Base-by-base conservation (phyloP, 2,329 filamentous ascomycete species). In the Pseudogymnoascus sp. region DNA sequence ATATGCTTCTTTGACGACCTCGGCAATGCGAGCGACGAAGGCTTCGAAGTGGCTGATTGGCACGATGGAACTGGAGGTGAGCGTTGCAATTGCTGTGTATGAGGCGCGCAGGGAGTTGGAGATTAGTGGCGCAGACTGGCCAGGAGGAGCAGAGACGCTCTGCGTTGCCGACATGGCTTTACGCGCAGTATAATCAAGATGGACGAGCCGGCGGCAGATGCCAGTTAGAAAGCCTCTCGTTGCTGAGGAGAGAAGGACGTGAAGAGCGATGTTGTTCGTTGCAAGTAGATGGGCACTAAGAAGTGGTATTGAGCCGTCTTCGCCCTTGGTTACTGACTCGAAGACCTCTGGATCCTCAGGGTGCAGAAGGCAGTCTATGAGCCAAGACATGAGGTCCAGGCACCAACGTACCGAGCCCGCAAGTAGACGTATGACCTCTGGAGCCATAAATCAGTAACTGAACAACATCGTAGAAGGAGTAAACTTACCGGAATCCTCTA, bases 331-430 rank as follows among this genome's bases (percentile, higher is more conserved):
- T 85, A 84, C 56, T 78, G 77, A 2, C 71, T 69, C 68, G 1
- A 73, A 70, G 64, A 85, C 82, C 60, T 81, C 78, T 60, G 82
- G 77, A 10, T 88, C 78, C 41, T 79, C 75, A 8, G 56, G 56
- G 16, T 60, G 56, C 65, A 87, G 84, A 2, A 88, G 75, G 16
- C 78, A 79, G 68, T 88, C 84, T n/a, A 78, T 77, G 10, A 88
- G 72, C 83, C 85, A 88, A 2, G 82, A 79, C 53, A 88, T 74
- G 12, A 96, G 78, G 65, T 93, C 88, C 37, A 92, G 79, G 0
- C 85, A 84, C 93, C 93, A 97, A 71, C 84, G 87, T 3, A 89
- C 85, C 62, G 91, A 89, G 22, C 90, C 90, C 4, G 87, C 83
- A 10, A 96, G 78, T 50, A 87, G 84, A 41, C 87, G 84, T 2